Base-by-base conservation (phyloP, 495 filamentous ascomycete genomes). In the Penicillium diatomitis region DNA sequence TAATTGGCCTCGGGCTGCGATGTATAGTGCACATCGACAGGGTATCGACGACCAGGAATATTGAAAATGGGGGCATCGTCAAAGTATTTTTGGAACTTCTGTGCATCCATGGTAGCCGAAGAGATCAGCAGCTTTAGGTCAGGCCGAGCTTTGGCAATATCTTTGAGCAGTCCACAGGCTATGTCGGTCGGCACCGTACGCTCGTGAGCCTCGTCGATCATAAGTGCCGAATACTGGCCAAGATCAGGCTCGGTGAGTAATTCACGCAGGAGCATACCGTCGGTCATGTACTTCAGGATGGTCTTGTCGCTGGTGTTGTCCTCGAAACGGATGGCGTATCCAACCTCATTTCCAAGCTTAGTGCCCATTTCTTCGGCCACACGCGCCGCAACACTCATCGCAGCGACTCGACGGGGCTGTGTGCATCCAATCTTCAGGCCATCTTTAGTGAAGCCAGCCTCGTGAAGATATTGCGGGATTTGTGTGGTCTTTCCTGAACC, bases 131-230 rank as follows among this genome's bases (percentile, higher is more conserved):
- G 69, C 66, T 94, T 95, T 41, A 98, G 68, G 51, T 97, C 92
- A 27, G 88, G 87, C 28, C 91, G 73, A 41, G 85, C 85, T 49
- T 88, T 77, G 8, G 88, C 85, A 49, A 97, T 83, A 72, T 97
- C 92, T 62, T 97, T 97, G 41, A 96, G 77, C 33, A 98, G 74
- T 32, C 87, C 90, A 48, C 95, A 80, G 4, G 96, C 74, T 57
- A 98, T 89, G 64, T 98, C 92, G 2, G 94, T 96, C 38, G 86
- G 80, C 8, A 97, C 75, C 0, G 88, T 96, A 54, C 92, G 76
- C 62, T 98, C 92, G 77, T 98, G 92, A 11, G 94, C 92, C 63
- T 98, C 92, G 60, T 98, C 92, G 52, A 98, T 91, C 86, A 98
- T 96, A 52, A 98, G 60, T 3, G 85, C 87, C 0, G 88, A 84